Evolutionary conservation across 805 yeast species (phyloP), one percentile per base, ranked within the genome.

Genomic region (Zygoascus biomembranicola): DNA sequence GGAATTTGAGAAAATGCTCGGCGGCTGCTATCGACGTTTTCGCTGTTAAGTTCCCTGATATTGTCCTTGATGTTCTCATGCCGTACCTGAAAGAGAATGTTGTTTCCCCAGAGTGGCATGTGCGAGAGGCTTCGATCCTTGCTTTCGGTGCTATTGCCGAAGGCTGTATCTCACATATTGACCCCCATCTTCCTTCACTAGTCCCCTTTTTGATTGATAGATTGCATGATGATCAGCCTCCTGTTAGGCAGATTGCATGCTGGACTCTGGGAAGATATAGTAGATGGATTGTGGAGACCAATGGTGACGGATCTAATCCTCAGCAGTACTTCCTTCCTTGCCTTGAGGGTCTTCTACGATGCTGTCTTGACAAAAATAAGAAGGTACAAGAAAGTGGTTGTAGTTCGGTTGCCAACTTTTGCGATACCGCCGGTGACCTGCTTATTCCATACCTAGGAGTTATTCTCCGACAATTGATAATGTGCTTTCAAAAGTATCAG

Each of bases 361-460:
- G 94, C 69, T 81, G 87, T 23, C 72, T 89, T 60, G 98, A 94
- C 67, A 76, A 74, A 50, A 89, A 88, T 72, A 90, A 90, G 66
- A 86, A 85, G 54, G 99, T 92, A n/a, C 99, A 94, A 70, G 92
- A 90, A 63, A 85, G 96, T 53, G 97, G 96, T 1, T 88, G 96
- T 61, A 80, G 90, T 39, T 87, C 97, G 10, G 77, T 92, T 45
- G 85, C 96, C 0, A 83, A 82, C 53, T 86, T 90, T 57, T 82
- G 90, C 43, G 97, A 90, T 63, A 79, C 77, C 54, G 77, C 94
- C 20, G 89, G 87, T 52, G 69, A 81, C 1, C 74, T 90, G 49
- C 75, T 90, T 44, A 77, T 75, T 26, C 83, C 84, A 19, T 80
- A 85, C 57, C 71, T 82, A 49, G 86, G 77, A 47, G 85, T 84